Conservation (phyloP, 1,284 basidiomycete species). For the Malassezia restricta region DNA sequence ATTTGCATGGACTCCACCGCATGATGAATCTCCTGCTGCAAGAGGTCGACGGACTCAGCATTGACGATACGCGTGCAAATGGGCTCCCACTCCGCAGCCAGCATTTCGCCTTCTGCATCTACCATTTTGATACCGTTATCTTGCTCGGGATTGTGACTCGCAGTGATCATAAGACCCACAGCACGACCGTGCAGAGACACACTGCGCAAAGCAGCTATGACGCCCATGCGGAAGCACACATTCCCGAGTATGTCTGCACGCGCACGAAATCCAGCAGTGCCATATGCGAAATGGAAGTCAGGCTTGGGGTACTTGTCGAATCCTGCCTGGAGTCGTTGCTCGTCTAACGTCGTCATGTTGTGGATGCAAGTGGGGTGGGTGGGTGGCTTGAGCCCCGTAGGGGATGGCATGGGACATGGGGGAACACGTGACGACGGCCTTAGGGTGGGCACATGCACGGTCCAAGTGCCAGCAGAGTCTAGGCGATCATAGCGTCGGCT, state of each 20-base stretch:
- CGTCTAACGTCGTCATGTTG: not conserved
- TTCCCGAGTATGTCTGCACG: conserved; percentile 66
- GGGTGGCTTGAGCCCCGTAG: too few species aligned
- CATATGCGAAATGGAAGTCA: conserved; percentile 60
- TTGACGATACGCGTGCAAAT: conserved; percentile 85
- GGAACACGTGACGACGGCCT: too few species aligned
- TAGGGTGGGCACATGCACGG: not conserved
- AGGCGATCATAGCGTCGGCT: not conserved
- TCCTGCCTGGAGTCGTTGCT: conserved; percentile 13
- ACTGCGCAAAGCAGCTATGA: conserved; percentile 79
- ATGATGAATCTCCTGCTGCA: conserved; percentile 58
- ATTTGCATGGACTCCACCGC: conserved; percentile 63
- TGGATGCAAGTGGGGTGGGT: not conserved
- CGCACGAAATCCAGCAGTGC: conserved; percentile 89
- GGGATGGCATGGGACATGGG: too few species aligned
- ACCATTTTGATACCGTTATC: conserved; percentile 98
- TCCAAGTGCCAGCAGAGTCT: not conserved
- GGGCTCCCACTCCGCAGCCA: conserved; percentile 84
- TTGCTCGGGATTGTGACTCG: conserved; percentile 94
- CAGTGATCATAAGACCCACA: conserved; percentile 97
- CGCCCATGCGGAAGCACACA: conserved; percentile 80
- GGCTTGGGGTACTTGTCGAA: conserved; percentile 48
- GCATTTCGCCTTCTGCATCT: conserved; percentile 96
- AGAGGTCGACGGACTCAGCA: conserved; percentile 60
- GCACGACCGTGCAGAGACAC: conserved; percentile 77